Evolutionary conservation across 768 basidiomycete genomes (phyloP).

Genomic region (Dentipellis fragilis): DNA sequence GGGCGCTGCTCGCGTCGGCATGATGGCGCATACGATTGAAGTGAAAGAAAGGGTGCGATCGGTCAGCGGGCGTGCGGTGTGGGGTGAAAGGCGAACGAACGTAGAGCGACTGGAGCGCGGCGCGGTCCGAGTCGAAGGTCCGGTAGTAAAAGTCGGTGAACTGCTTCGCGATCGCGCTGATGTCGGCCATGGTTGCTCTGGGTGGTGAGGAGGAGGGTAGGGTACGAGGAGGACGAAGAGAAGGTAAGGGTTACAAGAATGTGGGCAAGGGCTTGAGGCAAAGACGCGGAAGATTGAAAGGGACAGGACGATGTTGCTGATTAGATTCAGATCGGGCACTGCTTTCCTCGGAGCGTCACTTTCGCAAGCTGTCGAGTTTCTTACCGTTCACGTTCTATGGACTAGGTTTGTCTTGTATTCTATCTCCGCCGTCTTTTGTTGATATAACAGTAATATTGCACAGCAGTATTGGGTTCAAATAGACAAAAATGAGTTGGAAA

Average conservation of each 20-base stretch:
- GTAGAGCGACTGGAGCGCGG: slow-evolving; percentile 54
- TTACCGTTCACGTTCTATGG: no score
- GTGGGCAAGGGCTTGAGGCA: background rate
- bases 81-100: slow-evolving; percentile 39
- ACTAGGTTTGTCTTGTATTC: no score
- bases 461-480: no score
- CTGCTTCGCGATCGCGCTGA: slow-evolving; percentile 64
- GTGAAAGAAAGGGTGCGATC: slow-evolving; percentile 3
- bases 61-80: slow-evolving; percentile 12
- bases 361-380: no score
- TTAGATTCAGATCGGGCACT: background rate
- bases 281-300: background rate
- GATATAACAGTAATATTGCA: no score
- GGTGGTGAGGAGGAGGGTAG: background rate
- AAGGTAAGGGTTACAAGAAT: background rate
- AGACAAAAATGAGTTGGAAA: no score
- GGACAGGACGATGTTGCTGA: background rate
- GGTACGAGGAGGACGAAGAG: background rate
- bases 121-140: slow-evolving; percentile 61
- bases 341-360: no score
- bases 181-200: slow-evolving; percentile 50
- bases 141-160: slow-evolving; percentile 79
- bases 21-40: no score
- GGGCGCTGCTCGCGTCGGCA: slow-evolving; percentile 60
- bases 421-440: no score